phyloP scores from a whole-genome alignment of 2,329 filamentous ascomycete species.

The Claviceps capensis region DNA sequence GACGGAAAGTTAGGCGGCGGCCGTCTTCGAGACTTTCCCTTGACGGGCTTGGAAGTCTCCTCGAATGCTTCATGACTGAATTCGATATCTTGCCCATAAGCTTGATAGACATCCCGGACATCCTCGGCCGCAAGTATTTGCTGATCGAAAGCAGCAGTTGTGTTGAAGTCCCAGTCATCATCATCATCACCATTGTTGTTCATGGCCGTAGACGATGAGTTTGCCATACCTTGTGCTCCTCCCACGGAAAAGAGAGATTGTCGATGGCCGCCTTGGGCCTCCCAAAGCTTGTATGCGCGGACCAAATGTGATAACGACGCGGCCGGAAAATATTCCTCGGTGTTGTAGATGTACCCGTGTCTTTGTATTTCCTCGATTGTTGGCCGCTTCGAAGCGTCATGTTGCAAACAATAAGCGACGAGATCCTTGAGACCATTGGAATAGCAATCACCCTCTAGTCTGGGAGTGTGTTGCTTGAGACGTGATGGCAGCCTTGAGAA shows the following conservation, averaged over 20 bases:
- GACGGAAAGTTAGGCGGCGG: conserved; percentile 45
- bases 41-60: conserved; percentile 38
- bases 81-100: conserved; percentile 45
- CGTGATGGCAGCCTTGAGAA: conserved; percentile 39
- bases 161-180: conserved; percentile 57
- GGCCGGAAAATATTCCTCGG: conserved; percentile 48
- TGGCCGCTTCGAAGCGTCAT: conserved; percentile 54
- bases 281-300: conserved; percentile 61
- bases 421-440: conserved; percentile 56
- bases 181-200: conserved; percentile 25
- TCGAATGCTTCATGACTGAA: conserved; percentile 31
- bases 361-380: conserved; percentile 55
- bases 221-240: conserved; percentile 40
- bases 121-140: conserved; percentile 39
- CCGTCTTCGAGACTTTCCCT: conserved; percentile 38
- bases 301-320: conserved; percentile 51
- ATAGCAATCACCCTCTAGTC: conserved; percentile 58
- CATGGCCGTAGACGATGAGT: conserved; percentile 29
- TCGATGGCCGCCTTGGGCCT: conserved; percentile 57
- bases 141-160: conserved; percentile 50
- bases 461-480: conserved; percentile 48
- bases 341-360: conserved; percentile 55
- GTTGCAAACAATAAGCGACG: conserved; percentile 58
- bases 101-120: conserved; percentile 45
- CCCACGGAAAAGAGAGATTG: conserved; percentile 48